Base-by-base conservation (phyloP, 1,284 basidiomycete species). In the Pholiota adiposa region DNA sequence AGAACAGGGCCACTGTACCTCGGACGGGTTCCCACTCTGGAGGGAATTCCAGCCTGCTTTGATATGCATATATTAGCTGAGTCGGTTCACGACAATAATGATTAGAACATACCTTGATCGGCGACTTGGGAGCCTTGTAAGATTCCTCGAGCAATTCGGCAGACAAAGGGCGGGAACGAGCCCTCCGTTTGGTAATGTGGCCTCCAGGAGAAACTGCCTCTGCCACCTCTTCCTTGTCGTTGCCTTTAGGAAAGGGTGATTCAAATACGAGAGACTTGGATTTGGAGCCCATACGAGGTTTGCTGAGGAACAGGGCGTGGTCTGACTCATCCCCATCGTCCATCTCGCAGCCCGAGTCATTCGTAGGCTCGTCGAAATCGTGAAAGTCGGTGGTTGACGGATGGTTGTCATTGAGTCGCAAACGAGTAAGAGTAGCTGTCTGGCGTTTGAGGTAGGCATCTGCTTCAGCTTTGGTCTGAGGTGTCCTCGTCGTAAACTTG, bases 181-280 rank as follows among this genome's bases (percentile, higher is more conserved):
- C 88, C 16, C 88, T 83, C 57, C 89, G 80, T 72, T 92, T 92
- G 31, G 78, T 82, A 58, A 91, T 75, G 70, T 90, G 90, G 0
- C 89, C 89, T 21, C 86, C 87, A 2, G 88, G 89, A 0, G 88
- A 92, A 60, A 90, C 77, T 0, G 85, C 84, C 65, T 88, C 87
- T 2, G 79, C 86, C 23, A 89, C 86, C 63, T 89, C 88, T 62
- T 87, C 84, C 19, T 80, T 76, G 54, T 73, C 67, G 56, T 77
- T 82, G 65, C 62, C 75, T 72, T 69, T 69, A 23, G 59, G 61
- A 23, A 62, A 36, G 63, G 58, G 36, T 16, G 59, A 41, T 34
- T 60, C 75, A 63, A 67, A 70, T 52, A 66, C 67, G 51, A 65
- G 71, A 38, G 66, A 65, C 68, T 63, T 76, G 18, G 64, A 65